Conservation (phyloP, 257 asterid genomes). For the Vinca minor region DNA sequence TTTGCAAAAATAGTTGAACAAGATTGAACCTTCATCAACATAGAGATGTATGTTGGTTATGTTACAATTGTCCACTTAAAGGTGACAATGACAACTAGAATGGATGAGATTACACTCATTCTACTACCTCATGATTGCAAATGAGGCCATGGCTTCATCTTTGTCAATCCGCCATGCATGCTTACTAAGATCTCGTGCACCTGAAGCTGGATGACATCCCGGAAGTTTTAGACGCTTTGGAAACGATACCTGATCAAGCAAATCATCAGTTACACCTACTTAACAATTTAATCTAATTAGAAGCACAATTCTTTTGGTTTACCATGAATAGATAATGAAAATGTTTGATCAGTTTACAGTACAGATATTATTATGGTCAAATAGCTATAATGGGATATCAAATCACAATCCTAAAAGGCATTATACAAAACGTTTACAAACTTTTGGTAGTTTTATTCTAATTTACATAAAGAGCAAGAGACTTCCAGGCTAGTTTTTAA, state of each 20-base stretch:
- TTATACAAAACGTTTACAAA: not conserved
- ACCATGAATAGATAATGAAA: too few relatives aligned
- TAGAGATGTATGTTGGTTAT: constrained; percentile 9
- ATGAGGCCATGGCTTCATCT: constrained; percentile 67
- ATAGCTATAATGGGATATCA: not conserved
- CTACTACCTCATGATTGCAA: constrained; percentile 88
- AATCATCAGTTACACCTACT: not conserved
- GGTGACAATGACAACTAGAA: constrained; percentile 1
- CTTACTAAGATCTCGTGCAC: constrained; percentile 39
- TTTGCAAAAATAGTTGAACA: constrained; percentile 69
- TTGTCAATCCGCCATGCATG: constrained; percentile 85
- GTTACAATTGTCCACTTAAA: constrained; percentile 8
- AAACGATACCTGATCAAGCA: constrained; percentile 61
- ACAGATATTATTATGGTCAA: not conserved
- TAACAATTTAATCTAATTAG: not conserved
- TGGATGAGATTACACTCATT: constrained; percentile 4
- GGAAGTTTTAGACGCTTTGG: constrained; percentile 74
- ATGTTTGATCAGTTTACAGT: not conserved
- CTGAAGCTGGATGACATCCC: constrained; percentile 37
- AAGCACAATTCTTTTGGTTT: not conserved
- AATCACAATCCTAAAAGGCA: not conserved
- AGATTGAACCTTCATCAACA: constrained; percentile 70
- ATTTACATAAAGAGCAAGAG: not conserved
- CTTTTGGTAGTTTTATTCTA: not conserved
- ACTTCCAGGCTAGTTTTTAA: not conserved